These are phyloP conservation scores for Phytopythium delawarense DNA, from an alignment of 352 stramenopile species.

Conservation along the genomic window DNA sequence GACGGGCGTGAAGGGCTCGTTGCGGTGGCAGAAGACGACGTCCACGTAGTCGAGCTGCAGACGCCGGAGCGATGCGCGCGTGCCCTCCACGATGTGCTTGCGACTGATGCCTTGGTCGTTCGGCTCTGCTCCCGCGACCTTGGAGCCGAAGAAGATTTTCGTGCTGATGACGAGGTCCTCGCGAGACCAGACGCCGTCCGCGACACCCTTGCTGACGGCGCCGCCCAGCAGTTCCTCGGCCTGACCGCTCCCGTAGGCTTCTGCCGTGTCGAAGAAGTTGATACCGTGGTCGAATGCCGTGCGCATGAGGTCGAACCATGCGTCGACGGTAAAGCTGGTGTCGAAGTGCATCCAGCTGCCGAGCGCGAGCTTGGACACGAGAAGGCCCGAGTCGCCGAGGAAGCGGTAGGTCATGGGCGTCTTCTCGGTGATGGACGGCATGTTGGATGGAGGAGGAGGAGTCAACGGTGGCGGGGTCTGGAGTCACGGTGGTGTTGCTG, in stretches of 20 bases:
- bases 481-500: not conserved
- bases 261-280: conserved; percentile 57
- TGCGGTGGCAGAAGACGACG: conserved; percentile 28
- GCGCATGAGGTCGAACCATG: conserved; percentile 30
- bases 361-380: conserved; percentile 18
- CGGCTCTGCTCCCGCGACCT: conserved; percentile 3
- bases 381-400: conserved; percentile 14
- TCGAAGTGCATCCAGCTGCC: conserved; percentile 33
- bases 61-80: conserved; percentile 11
- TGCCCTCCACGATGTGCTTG: conserved; percentile 31
- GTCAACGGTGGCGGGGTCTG: not conserved
- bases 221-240: conserved; percentile 35
- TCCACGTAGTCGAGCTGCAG: conserved; percentile 28
- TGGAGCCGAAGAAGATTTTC: conserved; percentile 42
- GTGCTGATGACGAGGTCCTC: conserved; percentile 48
- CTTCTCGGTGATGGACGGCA: not conserved
- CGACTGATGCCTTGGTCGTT: conserved; percentile 22
- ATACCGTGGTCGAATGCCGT: conserved; percentile 36
- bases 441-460: not conserved
- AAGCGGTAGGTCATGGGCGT: conserved; percentile 10
- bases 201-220: conserved; percentile 27
- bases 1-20: conserved; percentile 22
- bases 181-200: conserved; percentile 21
- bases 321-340: conserved; percentile 18
- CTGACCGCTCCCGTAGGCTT: conserved; percentile 31